Evolutionary conservation across 345 rosid genomes (phyloP).

Genomic region (Sonneratia caseolaris): DNA sequence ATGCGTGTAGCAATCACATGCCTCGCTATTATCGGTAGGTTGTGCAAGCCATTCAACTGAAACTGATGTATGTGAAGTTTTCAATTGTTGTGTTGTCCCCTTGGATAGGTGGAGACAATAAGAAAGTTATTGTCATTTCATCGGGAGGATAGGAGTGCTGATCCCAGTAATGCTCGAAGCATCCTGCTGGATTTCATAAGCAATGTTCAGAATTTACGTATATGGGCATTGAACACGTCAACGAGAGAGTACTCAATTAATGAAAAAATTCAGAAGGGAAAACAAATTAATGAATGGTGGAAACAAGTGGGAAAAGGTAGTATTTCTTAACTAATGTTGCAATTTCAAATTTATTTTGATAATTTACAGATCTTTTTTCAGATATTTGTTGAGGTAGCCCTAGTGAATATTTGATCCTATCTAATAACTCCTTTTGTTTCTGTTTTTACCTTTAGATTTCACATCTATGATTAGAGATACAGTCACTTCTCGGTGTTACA

Average conservation of each 20-base stretch:
- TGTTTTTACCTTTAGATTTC: background rate
- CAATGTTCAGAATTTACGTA: conserved; percentile 90
- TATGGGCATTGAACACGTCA: conserved; percentile 85
- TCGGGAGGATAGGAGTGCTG: conserved; percentile 81
- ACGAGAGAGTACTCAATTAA: conserved; percentile 78
- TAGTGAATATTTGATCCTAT: background rate
- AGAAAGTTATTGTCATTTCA: conserved; percentile 88
- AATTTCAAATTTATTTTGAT: background rate
- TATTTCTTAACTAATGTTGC: conserved; percentile 5
- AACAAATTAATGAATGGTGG: conserved; percentile 99
- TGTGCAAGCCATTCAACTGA: background rate
- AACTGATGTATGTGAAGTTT: conserved; percentile 8
- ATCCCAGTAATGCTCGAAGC: conserved; percentile 86
- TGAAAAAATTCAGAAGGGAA: conserved; percentile 91
- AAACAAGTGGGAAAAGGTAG: conserved; percentile 82
- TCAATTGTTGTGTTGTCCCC: conserved; percentile 22
- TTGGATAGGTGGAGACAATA: conserved; percentile 76
- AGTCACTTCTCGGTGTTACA: background rate
- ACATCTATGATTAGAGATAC: background rate
- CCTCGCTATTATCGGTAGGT: background rate
- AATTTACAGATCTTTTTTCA: background rate
- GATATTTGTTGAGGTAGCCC: background rate
- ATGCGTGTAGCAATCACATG: background rate
- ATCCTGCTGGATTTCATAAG: conserved; percentile 93
- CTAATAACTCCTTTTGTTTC: background rate